A percentile compares a stretch with the other conserved stretches of the same genome.
Evolutionary conservation across 371 early-diverging fungal species (phyloP).

Genomic region (Smittium culicis): DNA sequence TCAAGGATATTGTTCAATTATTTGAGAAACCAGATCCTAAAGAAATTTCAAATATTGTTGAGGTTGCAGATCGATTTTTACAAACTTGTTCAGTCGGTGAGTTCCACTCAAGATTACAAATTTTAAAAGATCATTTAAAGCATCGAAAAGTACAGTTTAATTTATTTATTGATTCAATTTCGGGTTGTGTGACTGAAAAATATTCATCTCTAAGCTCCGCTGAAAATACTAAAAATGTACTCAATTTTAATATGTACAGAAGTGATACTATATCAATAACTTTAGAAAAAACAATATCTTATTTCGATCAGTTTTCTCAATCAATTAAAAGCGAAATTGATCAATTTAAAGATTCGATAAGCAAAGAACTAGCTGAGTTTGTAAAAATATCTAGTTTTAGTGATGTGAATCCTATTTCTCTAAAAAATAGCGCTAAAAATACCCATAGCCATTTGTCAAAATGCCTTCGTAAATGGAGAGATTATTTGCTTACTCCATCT

Average conservation of each 20-base stretch:
- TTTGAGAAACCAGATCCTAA: not conserved
- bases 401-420: conserved; percentile 88
- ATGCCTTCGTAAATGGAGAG: conserved; percentile 73
- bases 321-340: conserved; percentile 40
- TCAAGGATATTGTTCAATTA: not conserved
- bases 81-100: conserved; percentile 70
- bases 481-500: conserved; percentile 53
- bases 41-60: conserved; percentile 12
- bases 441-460: conserved; percentile 82
- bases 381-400: conserved; percentile 94
- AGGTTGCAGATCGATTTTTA: conserved; percentile 54
- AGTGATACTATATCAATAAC: conserved; percentile 3
- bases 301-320: conserved; percentile 62
- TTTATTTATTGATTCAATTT: not conserved
- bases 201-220: not conserved
- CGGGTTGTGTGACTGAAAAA: not conserved
- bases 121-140: conserved; percentile 54
- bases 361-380: conserved; percentile 77
- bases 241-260: not conserved
- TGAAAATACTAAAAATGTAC: not conserved
- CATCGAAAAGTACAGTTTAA: conserved; percentile 34
- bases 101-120: conserved; percentile 56
- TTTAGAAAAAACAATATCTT: conserved; percentile 34
- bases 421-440: conserved; percentile 76
- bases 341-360: conserved; percentile 54